A percentile compares a stretch with the other conserved stretches of the same genome.
Conservation (phyloP, 108 stramenopile species). For the Skeletonema grethae region DNA sequence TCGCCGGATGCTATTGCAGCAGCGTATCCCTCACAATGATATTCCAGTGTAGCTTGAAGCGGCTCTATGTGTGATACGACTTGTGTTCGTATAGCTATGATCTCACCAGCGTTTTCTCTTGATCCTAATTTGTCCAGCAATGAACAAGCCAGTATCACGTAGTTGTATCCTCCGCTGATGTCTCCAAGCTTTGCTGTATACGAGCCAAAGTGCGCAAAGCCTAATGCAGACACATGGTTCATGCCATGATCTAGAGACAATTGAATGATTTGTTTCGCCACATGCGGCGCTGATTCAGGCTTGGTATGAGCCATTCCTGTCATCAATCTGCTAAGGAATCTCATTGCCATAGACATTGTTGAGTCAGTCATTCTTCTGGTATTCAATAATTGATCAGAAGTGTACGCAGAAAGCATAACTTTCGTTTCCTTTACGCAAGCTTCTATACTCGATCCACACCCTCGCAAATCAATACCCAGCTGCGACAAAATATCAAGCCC, state of each 20-base stretch:
- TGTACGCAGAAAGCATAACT: not conserved
- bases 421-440: not conserved
- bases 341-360: constrained; percentile 19
- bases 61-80: constrained; percentile 13
- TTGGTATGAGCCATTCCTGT: not conserved
- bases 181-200: constrained; percentile 6
- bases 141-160: constrained; percentile 11
- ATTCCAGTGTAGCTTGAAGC: constrained; percentile 2
- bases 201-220: constrained; percentile 19
- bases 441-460: not conserved
- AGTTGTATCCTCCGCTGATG: constrained; percentile 11
- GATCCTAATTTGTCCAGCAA: constrained; percentile 9
- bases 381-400: constrained; percentile 7
- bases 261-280: constrained; percentile 10
- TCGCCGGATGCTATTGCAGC: constrained; percentile 25
- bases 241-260: constrained; percentile 17
- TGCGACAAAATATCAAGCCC: constrained; percentile 1
- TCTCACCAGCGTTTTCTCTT: constrained; percentile 9
- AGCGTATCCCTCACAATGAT: not conserved
- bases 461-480: constrained; percentile 13
- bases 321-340: constrained; percentile 7
- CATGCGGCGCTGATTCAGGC: constrained; percentile 1
- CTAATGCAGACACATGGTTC: constrained; percentile 15
- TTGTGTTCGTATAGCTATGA: not conserved
- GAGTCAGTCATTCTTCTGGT: constrained; percentile 15